Evolutionary conservation across 805 yeast genomes (phyloP), one percentile per base, ranked within the genome.

Genomic region (Candida odintsovae): DNA sequence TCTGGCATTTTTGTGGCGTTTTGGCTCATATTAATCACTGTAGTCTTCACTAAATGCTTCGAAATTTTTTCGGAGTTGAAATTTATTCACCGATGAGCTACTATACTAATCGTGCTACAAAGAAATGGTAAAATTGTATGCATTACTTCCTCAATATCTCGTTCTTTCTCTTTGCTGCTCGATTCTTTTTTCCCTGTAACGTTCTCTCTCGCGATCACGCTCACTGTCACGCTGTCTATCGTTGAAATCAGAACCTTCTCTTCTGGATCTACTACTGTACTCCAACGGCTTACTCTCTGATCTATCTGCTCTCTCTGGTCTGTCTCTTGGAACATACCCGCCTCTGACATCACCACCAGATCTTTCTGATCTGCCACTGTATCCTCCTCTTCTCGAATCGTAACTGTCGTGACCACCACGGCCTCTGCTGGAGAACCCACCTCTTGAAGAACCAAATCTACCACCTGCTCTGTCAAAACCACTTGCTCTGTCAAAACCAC

Each of bases 1-100:
- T 69, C 72, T 61, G 64, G 64, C 58, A 53, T 57, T 29, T 6
- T 28, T 28, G 15, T 12, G 31, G 31, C n/a, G 15, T 13, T 28
- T 33, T 19, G 37, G 19, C 21, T 33, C 19, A 9, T 15, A 3
- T 15, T 7, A 9, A 15, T 15, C 3, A 9, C 16, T 16, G 10
- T 31, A n/a, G n/a, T n/a, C n/a, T 8, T 7, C 4, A 9, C 16
- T 3, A 33, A 18, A 33, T 3, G 19, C 36, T 33, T 33, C 21
- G 21, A 33, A 19, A 16, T 28, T 28, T 28, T 28, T 28, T 28
- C 8, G n/a, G 31, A 28, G n/a, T 28, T 28, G 31, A 28, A 13
- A 13, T 12, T 28, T 4, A 3, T 28, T 13, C n/a, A 28, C 31
- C 31, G n/a, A 28, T 28, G 31, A 28, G 31, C 31, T 28, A 6